Conservation (phyloP, 2,329 filamentous ascomycete species). For the Pestalotiopsis sp. region DNA sequence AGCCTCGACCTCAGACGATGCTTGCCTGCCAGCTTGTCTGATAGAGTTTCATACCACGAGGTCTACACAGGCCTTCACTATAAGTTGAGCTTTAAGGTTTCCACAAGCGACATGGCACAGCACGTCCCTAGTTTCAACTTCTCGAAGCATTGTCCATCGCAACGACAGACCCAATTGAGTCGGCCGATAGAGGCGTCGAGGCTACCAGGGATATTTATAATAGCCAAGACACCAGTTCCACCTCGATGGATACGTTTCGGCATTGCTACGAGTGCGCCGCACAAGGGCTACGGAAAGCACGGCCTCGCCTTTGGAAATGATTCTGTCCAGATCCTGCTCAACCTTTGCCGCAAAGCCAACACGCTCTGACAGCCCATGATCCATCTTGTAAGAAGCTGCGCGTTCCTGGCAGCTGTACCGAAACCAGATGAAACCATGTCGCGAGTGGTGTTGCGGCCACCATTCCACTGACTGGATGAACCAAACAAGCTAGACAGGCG, state of each 20-base stretch:
- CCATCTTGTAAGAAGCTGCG: neutral
- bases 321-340: neutral
- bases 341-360: neutral
- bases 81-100: neutral
- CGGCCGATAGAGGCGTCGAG: neutral
- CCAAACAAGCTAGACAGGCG: neutral
- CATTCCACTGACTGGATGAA: constrained; percentile 3
- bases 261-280: neutral
- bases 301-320: neutral
- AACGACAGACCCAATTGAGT: neutral
- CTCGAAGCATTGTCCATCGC: constrained; percentile 3
- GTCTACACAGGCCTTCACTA: neutral
- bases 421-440: constrained; percentile 7
- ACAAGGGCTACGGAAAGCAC: neutral
- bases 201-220: neutral
- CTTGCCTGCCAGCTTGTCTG: neutral
- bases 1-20: neutral
- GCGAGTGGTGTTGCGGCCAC: neutral
- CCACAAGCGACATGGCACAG: neutral
- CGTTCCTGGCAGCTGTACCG: neutral
- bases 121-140: constrained; percentile 4
- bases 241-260: neutral
- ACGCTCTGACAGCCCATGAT: neutral
- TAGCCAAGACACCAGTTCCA: constrained; percentile 1
- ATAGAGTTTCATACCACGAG: neutral